A percentile compares a stretch with the other conserved stretches of the same genome.
Evolutionary conservation across 805 yeast genomes (phyloP).

Genomic region (Suhomyces sp.): DNA sequence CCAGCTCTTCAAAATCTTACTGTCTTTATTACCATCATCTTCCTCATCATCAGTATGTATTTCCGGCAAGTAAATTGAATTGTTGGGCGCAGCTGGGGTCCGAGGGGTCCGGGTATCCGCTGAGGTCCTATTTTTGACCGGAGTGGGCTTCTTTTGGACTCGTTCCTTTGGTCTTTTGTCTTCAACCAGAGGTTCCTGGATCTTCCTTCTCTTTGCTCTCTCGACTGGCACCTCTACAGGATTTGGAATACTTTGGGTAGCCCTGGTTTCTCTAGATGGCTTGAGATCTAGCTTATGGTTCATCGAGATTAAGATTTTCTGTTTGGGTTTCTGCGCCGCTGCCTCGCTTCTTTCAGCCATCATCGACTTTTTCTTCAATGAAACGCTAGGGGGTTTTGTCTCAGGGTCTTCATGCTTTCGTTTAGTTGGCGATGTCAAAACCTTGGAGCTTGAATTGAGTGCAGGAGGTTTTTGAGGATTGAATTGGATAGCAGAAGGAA

Average conservation of each 20-base stretch:
- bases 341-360: conserved; percentile 28
- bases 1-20: conserved; percentile 32
- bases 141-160: not conserved
- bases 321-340: conserved; percentile 23
- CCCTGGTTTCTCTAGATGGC: not conserved
- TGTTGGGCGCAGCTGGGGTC: conserved; percentile 13
- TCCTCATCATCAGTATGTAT: conserved; percentile 42
- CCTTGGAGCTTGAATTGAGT: conserved; percentile 7
- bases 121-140: not conserved
- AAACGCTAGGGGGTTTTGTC: conserved; percentile 12
- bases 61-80: conserved; percentile 32
- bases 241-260: not conserved
- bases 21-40: conserved; percentile 16
- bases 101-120: conserved; percentile 1
- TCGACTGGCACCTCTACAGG: not conserved
- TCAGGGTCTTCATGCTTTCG: conserved; percentile 10
- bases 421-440: conserved; percentile 13
- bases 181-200: not conserved
- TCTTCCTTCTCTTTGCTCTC: not conserved
- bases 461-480: conserved; percentile 13
- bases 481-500: conserved; percentile 28
- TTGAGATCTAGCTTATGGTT: conserved; percentile 16
- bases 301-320: conserved; percentile 24
- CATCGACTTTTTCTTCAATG: conserved; percentile 25
- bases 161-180: not conserved